Evolutionary conservation across 805 yeast species (phyloP).

Genomic region (Cyberlindnera nakhonratchasimensis): DNA sequence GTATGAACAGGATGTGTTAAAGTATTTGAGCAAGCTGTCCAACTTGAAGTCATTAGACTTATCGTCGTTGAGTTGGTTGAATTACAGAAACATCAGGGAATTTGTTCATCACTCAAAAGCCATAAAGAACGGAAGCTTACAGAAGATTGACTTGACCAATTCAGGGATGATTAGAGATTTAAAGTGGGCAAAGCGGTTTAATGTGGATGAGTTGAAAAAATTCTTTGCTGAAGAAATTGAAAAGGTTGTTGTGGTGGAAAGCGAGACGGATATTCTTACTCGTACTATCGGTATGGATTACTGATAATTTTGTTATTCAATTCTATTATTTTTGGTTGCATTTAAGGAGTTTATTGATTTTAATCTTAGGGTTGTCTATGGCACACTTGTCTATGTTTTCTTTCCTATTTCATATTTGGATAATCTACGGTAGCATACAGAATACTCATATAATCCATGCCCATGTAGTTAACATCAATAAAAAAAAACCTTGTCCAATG

Average conservation of each 20-base stretch:
- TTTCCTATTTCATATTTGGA: neutral
- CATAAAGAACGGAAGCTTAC: slow-evolving; percentile 12
- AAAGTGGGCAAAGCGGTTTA: slow-evolving; percentile 40
- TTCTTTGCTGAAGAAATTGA: slow-evolving; percentile 21
- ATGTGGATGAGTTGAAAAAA: slow-evolving; percentile 13
- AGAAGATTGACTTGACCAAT: slow-evolving; percentile 38
- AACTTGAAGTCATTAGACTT: slow-evolving; percentile 34
- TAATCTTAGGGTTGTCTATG: too few species aligned
- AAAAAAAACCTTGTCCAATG: too few species aligned
- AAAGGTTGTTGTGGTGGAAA: slow-evolving; percentile 7
- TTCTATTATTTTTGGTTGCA: neutral
- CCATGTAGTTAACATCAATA: too few species aligned
- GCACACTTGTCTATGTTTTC: too few species aligned
- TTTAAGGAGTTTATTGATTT: neutral
- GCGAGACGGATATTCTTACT: slow-evolving; percentile 5
- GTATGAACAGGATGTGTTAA: slow-evolving; percentile 25
- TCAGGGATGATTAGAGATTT: slow-evolving; percentile 48
- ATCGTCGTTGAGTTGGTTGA: slow-evolving; percentile 47
- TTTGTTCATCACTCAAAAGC: slow-evolving; percentile 26
- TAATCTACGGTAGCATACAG: neutral
- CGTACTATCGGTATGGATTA: slow-evolving; percentile 28
- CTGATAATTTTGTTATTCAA: slow-evolving; percentile 1
- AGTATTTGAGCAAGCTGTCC: slow-evolving; percentile 32
- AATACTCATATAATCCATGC: neutral
- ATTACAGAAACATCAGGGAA: slow-evolving; percentile 35